These are phyloP conservation scores for Terfezia claveryi DNA, from an alignment of 495 filamentous ascomycete species.

Conservation along the genomic window DNA sequence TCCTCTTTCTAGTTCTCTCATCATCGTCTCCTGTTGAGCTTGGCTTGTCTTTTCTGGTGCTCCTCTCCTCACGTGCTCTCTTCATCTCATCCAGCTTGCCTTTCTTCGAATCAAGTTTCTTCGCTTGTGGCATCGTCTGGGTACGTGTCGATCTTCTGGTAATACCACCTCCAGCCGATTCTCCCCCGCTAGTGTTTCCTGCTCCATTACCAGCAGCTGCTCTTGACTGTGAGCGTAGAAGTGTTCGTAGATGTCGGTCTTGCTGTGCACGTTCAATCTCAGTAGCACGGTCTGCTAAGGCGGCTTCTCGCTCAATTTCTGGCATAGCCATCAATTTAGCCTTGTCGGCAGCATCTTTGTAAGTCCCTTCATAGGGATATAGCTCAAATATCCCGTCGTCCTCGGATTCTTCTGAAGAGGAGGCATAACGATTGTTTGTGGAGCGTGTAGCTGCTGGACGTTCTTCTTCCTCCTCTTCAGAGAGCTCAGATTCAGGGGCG, in stretches of 20 bases:
- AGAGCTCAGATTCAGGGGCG: neutral
- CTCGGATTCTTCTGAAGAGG: slow-evolving; percentile 27
- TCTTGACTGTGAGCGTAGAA: slow-evolving; percentile 45
- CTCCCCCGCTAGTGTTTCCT: neutral
- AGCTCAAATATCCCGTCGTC: slow-evolving; percentile 38
- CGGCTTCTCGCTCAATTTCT: slow-evolving; percentile 70
- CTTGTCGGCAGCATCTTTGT: slow-evolving; percentile 57
- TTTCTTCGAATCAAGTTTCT: slow-evolving; percentile 43
- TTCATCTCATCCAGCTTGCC: slow-evolving; percentile 54
- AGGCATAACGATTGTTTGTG: slow-evolving; percentile 10
- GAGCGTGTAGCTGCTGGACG: neutral
- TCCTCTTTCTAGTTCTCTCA: slow-evolving; percentile 63
- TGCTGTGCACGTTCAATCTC: slow-evolving; percentile 59
- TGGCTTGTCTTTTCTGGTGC: slow-evolving; percentile 61
- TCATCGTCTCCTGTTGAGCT: slow-evolving; percentile 61
- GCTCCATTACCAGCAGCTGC: slow-evolving; percentile 28
- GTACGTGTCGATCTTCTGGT: slow-evolving; percentile 13
- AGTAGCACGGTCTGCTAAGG: slow-evolving; percentile 71
- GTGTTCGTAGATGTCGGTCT: slow-evolving; percentile 60
- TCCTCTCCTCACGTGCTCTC: slow-evolving; percentile 40
- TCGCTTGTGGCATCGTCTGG: slow-evolving; percentile 20
- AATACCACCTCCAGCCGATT: neutral
- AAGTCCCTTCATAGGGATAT: slow-evolving; percentile 78
- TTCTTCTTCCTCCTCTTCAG: neutral
- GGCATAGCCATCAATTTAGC: slow-evolving; percentile 64